These are phyloP conservation scores for Pterulicium gracile DNA, from an alignment of 1,284 basidiomycete species.

Conservation along the genomic window DNA sequence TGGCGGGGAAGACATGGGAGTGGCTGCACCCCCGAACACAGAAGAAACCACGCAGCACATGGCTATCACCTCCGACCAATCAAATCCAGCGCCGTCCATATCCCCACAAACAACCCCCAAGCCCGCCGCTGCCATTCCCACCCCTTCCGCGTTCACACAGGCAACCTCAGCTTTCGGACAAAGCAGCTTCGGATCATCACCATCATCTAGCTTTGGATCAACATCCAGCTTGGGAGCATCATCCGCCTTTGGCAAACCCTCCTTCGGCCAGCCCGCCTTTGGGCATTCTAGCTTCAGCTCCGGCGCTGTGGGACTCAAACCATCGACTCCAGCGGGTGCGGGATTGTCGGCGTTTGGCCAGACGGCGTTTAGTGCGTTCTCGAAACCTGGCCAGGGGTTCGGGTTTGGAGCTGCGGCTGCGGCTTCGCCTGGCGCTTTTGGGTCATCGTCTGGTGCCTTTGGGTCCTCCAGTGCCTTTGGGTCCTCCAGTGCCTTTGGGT, in stretches of 20 bases:
- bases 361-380: neutral
- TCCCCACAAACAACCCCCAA: too few species aligned
- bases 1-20: too few species aligned
- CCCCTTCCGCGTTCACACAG: too few species aligned
- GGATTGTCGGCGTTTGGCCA: constrained; percentile 10
- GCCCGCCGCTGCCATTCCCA: too few species aligned
- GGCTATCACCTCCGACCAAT: too few species aligned
- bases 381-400: neutral
- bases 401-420: constrained; percentile 5
- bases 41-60: too few species aligned
- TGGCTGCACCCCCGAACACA: too few species aligned
- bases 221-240: constrained; percentile 8
- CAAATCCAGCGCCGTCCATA: too few species aligned
- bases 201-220: constrained; percentile 8
- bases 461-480: neutral
- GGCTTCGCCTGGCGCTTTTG: constrained; percentile 8
- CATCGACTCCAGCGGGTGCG: constrained; percentile 9
- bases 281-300: constrained; percentile 17
- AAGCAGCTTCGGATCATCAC: neutral
- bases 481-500: neutral
- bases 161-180: constrained; percentile 7
- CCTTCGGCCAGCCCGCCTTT: constrained; percentile 16
- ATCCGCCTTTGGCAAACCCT: too few species aligned
- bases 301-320: constrained; percentile 13
- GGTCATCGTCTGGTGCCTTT: constrained; percentile 3